These are phyloP conservation scores for Diaporthe sp. DNA, from an alignment of 2,329 filamentous ascomycete genomes.

Conservation along the genomic window DNA sequence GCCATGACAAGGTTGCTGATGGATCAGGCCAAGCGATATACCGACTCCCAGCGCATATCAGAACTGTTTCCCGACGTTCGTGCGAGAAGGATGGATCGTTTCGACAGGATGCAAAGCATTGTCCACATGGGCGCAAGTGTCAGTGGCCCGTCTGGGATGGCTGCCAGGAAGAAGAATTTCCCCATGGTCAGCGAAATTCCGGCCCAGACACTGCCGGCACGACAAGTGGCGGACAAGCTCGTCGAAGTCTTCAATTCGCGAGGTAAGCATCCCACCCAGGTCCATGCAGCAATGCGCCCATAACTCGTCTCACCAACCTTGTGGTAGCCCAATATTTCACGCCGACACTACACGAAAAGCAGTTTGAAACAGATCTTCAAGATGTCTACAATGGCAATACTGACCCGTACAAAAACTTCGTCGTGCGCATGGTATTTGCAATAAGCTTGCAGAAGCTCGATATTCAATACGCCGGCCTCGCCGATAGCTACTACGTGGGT, in stretches of 20 bases:
- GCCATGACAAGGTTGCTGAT: slow-evolving; percentile 95
- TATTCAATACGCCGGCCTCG: slow-evolving; percentile 88
- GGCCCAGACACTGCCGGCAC: slow-evolving; percentile 78
- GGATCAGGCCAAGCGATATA: slow-evolving; percentile 95
- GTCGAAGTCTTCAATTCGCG: slow-evolving; percentile 88
- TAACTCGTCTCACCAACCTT: slow-evolving; percentile 38
- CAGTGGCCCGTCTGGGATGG: slow-evolving; percentile 59
- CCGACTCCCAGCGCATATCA: slow-evolving; percentile 89
- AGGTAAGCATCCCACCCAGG: slow-evolving; percentile 60
- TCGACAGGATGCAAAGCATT: slow-evolving; percentile 74
- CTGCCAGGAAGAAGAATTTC: slow-evolving; percentile 82
- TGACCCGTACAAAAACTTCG: slow-evolving; percentile 88
- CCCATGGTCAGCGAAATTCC: slow-evolving; percentile 89
- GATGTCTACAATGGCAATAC: slow-evolving; percentile 81
- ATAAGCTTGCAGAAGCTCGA: slow-evolving; percentile 95
- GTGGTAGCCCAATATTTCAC: slow-evolving; percentile 83
- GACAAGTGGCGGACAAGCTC: slow-evolving; percentile 79
- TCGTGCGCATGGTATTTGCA: slow-evolving; percentile 90
- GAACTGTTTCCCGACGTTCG: slow-evolving; percentile 85
- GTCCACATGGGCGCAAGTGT: slow-evolving; percentile 62
- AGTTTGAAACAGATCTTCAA: slow-evolving; percentile 80
- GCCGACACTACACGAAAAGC: slow-evolving; percentile 86
- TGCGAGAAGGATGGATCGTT: slow-evolving; percentile 63
- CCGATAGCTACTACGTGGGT: slow-evolving; percentile 93
- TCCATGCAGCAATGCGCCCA: slow-evolving; percentile 1